Conservation (phyloP, 306 rosid genomes). For the Lathyrus tuberosus region DNA sequence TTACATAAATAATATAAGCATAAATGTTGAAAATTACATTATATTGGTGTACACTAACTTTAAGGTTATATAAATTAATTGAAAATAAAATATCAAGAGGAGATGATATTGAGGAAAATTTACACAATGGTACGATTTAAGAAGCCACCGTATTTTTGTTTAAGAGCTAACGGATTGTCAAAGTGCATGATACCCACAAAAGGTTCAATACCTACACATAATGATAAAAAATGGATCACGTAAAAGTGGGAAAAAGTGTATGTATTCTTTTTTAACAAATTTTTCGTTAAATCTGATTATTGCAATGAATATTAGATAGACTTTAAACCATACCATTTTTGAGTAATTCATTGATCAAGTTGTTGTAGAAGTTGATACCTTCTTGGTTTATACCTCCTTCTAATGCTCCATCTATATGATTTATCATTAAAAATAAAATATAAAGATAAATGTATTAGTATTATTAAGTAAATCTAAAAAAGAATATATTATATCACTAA, state of each 20-base stretch:
- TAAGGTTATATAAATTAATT: not conserved
- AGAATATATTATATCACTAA: too few species aligned
- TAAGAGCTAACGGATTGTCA: constrained; percentile 34
- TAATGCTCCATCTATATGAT: constrained; percentile 37
- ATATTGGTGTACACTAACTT: not conserved
- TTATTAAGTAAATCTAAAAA: too few species aligned
- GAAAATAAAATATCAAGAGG: not conserved
- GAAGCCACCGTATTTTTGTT: constrained; percentile 23
- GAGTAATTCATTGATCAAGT: constrained; percentile 41
- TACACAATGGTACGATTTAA: constrained; percentile 42
- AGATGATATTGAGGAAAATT: not conserved
- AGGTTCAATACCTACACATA: constrained; percentile 37
- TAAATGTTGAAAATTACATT: not conserved
- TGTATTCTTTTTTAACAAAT: not conserved
- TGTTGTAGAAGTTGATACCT: constrained; percentile 45
- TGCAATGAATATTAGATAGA: not conserved
- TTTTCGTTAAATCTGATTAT: too few species aligned
- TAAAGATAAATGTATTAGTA: not conserved
- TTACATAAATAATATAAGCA: not conserved
- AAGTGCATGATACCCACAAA: constrained; percentile 30
- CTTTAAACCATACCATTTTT: constrained; percentile 33
- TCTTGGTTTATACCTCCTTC: constrained; percentile 47
- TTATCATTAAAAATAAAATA: not conserved
- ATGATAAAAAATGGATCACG: not conserved
- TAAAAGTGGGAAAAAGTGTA: not conserved